Conservation (phyloP, 2,329 filamentous ascomycete species). For the Aspergillus japonicus region DNA sequence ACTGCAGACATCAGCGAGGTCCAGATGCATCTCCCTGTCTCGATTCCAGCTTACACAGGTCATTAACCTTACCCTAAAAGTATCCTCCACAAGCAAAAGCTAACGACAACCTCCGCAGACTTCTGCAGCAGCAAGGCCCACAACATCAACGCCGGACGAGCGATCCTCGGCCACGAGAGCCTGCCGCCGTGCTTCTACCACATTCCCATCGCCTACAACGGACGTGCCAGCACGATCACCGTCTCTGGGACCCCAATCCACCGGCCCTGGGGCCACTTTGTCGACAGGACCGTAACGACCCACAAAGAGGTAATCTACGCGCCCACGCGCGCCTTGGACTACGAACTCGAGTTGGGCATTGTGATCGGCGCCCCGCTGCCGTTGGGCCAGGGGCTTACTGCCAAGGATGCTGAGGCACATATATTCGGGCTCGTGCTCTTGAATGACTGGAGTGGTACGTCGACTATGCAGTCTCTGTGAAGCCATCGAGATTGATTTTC, state of each 20-base stretch:
- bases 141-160: constrained; percentile 26
- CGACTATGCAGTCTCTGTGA: background rate
- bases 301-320: constrained; percentile 24
- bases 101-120: constrained; percentile 19
- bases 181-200: constrained; percentile 44
- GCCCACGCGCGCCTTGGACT: constrained; percentile 36
- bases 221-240: constrained; percentile 55
- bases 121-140: constrained; percentile 41
- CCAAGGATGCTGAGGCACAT: constrained; percentile 55
- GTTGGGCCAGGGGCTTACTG: constrained; percentile 38
- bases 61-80: constrained; percentile 56
- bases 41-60: constrained; percentile 56
- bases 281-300: constrained; percentile 16
- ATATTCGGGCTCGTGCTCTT: constrained; percentile 63
- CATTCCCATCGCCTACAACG: constrained; percentile 55
- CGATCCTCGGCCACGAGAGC: constrained; percentile 25
- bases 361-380: constrained; percentile 45
- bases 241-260: constrained; percentile 50
- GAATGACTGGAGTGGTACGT: constrained; percentile 56
- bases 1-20: constrained; percentile 40
- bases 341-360: constrained; percentile 46
- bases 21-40: constrained; percentile 55
- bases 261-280: constrained; percentile 46
- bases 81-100: constrained; percentile 49
- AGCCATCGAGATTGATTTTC: no score